These are phyloP conservation scores for Debaryomyces maramus DNA, from an alignment of 805 yeast species.

Conservation along the genomic window DNA sequence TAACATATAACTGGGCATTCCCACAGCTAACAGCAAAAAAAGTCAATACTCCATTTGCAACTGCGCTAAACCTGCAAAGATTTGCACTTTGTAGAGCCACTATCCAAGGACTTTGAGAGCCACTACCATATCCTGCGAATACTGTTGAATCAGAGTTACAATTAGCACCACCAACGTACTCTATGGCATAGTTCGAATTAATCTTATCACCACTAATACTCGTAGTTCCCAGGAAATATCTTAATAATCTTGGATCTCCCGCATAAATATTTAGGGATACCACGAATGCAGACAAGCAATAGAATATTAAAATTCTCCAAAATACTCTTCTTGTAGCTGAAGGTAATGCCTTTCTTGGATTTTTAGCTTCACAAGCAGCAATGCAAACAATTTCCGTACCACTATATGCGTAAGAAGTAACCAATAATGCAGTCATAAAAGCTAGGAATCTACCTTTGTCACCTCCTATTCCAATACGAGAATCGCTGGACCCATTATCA, in stretches of 20 bases:
- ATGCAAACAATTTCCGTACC: slow-evolving; percentile 83
- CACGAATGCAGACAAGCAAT: slow-evolving; percentile 63
- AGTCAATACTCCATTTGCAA: slow-evolving; percentile 43
- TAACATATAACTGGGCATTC: slow-evolving; percentile 44
- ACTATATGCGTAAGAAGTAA: slow-evolving; percentile 72
- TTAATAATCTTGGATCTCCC: slow-evolving; percentile 71
- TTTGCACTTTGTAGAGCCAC: slow-evolving; percentile 43
- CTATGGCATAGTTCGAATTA: slow-evolving; percentile 27
- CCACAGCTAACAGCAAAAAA: slow-evolving; percentile 50
- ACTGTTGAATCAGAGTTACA: slow-evolving; percentile 25
- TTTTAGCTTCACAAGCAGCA: slow-evolving; percentile 84
- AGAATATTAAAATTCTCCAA: slow-evolving; percentile 66
- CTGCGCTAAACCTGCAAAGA: slow-evolving; percentile 36
- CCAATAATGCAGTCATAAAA: slow-evolving; percentile 57
- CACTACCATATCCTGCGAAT: slow-evolving; percentile 38
- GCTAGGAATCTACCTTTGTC: slow-evolving; percentile 60
- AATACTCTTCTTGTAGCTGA: slow-evolving; percentile 74
- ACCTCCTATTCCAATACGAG: slow-evolving; percentile 59
- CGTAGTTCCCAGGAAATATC: slow-evolving; percentile 48
- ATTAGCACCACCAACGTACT: slow-evolving; percentile 36
- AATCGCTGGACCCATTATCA: slow-evolving; percentile 56
- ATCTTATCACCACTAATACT: slow-evolving; percentile 22
- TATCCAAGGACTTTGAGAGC: slow-evolving; percentile 47
- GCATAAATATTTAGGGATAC: slow-evolving; percentile 73
- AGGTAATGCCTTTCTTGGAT: slow-evolving; percentile 76